phyloP scores from a whole-genome alignment of 441 rosid genomes.

The Gossypium davidsonii region DNA sequence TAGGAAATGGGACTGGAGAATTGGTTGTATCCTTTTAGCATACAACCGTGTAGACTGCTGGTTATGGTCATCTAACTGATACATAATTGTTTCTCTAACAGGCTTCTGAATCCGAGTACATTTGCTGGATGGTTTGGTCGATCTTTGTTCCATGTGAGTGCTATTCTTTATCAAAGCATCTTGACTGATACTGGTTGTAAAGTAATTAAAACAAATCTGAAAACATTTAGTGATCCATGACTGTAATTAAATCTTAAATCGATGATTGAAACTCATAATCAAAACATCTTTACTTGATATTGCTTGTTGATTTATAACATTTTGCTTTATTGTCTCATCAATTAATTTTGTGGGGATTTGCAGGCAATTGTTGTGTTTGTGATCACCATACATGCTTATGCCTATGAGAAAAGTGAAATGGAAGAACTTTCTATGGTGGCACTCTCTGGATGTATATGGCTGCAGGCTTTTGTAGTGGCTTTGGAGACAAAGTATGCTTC shows the following conservation, averaged over 20 bases:
- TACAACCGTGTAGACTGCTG: neutral
- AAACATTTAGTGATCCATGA: neutral
- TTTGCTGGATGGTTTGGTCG: slow-evolving; percentile 99
- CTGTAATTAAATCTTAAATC: neutral
- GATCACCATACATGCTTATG: slow-evolving; percentile 75
- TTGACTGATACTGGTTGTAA: neutral
- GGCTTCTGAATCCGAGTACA: slow-evolving; percentile 98
- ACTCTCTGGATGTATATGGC: slow-evolving; percentile 98
- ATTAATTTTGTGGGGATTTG: slow-evolving; percentile 21
- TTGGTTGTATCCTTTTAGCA: slow-evolving; percentile 6
- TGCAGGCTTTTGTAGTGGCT: slow-evolving; percentile 94
- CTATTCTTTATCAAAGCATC: slow-evolving; percentile 8
- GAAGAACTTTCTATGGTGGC: slow-evolving; percentile 96
- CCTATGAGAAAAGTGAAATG: slow-evolving; percentile 89
- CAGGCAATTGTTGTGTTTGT: slow-evolving; percentile 91
- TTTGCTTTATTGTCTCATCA: neutral
- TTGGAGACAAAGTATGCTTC: slow-evolving; percentile 86
- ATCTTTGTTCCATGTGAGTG: slow-evolving; percentile 92
- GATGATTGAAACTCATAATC: neutral
- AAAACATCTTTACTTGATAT: neutral
- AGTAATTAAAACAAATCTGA: neutral
- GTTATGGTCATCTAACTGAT: slow-evolving; percentile 15
- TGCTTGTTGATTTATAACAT: neutral
- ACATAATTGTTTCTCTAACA: slow-evolving; percentile 26
- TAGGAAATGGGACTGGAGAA: slow-evolving; percentile 6